These are phyloP conservation scores for Aspergillus flavus DNA, from an alignment of 2,329 filamentous ascomycete genomes.

Conservation along the genomic window DNA sequence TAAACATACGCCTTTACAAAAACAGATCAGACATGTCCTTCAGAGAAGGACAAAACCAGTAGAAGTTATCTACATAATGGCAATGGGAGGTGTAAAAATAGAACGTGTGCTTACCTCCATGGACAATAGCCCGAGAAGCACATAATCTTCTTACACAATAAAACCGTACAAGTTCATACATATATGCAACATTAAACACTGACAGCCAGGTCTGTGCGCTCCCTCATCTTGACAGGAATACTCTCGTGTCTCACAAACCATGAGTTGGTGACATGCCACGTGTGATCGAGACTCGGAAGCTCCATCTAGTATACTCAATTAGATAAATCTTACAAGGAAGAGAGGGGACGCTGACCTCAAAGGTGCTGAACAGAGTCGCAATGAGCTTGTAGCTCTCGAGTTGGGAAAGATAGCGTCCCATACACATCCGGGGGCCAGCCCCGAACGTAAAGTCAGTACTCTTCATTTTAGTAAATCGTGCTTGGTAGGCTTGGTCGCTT, in stretches of 20 bases:
- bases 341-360: slow-evolving; percentile 14
- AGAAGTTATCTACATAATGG: no score
- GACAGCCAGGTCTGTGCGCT: not conserved
- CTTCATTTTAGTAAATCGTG: slow-evolving; percentile 23
- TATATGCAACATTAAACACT: not conserved
- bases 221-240: not conserved
- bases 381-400: slow-evolving; percentile 63
- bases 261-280: not conserved
- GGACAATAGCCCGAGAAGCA: not conserved
- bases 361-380: slow-evolving; percentile 50
- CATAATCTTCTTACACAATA: not conserved
- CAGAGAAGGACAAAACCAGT: no score
- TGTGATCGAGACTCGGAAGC: not conserved
- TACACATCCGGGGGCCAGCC: slow-evolving; percentile 58
- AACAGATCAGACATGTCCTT: no score
- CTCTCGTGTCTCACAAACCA: not conserved
- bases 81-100: no score
- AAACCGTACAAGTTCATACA: no score
- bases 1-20: no score
- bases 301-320: not conserved
- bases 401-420: slow-evolving; percentile 57
- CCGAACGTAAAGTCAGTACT: slow-evolving; percentile 47
- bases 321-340: not conserved
- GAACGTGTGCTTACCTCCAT: no score
- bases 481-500: slow-evolving; percentile 14